Conservation (phyloP, 306 rosid species). For the Dryas octopetala region DNA sequence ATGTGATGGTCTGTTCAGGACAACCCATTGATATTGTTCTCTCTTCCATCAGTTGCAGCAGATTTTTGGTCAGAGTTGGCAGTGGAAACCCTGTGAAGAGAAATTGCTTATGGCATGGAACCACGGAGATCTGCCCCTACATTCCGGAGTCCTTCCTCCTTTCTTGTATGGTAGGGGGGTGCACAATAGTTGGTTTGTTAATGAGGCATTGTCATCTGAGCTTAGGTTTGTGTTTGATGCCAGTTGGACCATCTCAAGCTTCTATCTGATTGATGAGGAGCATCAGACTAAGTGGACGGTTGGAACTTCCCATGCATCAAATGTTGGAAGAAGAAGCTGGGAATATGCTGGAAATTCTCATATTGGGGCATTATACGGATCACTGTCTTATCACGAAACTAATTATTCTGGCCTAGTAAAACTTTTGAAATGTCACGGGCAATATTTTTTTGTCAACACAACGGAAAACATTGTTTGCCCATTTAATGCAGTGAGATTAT, state of each 20-base stretch:
- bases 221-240: slow-evolving; percentile 87
- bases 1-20: slow-evolving; percentile 19
- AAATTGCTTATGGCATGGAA: slow-evolving; percentile 82
- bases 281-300: slow-evolving; percentile 23
- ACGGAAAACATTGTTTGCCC: slow-evolving; percentile 38
- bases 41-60: slow-evolving; percentile 61
- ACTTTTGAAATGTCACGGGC: slow-evolving; percentile 50
- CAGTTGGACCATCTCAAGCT: slow-evolving; percentile 67
- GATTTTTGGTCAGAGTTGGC: slow-evolving; percentile 39
- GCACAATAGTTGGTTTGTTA: slow-evolving; percentile 77
- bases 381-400: slow-evolving; percentile 52
- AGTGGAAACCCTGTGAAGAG: slow-evolving; percentile 48
- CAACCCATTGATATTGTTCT: slow-evolving; percentile 23
- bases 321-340: slow-evolving; percentile 60
- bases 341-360: slow-evolving; percentile 67
- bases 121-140: slow-evolving; percentile 61
- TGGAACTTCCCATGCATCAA: slow-evolving; percentile 33
- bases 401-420: slow-evolving; percentile 50
- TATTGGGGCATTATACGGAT: slow-evolving; percentile 66
- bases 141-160: slow-evolving; percentile 90
- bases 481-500: slow-evolving; percentile 23
- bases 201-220: slow-evolving; percentile 72
- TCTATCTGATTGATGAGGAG: slow-evolving; percentile 43
- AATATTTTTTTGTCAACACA: slow-evolving; percentile 48
- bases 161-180: slow-evolving; percentile 74